phyloP scores from a whole-genome alignment of 2,329 filamentous ascomycete species.

The Diaporthe citri region DNA sequence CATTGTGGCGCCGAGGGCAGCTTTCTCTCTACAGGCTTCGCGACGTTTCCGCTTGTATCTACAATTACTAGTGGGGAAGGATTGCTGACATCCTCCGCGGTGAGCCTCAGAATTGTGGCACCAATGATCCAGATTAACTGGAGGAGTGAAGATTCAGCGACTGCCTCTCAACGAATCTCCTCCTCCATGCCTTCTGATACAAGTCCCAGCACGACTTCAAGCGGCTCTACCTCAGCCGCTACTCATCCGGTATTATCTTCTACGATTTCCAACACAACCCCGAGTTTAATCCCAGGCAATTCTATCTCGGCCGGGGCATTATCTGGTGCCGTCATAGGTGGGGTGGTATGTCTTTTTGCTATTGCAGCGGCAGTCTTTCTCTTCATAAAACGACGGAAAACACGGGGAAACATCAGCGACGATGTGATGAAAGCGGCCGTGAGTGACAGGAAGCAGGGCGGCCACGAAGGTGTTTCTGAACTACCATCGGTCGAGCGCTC shows the following conservation, averaged over 20 bases:
- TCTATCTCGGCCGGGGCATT: not conserved
- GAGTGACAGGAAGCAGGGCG: not conserved
- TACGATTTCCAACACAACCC: not conserved
- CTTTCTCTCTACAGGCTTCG: not conserved
- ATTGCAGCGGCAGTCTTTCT: not conserved
- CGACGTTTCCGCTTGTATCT: slow-evolving; percentile 1
- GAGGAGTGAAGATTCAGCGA: slow-evolving; percentile 5
- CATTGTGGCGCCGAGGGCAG: not conserved
- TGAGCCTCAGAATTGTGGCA: not conserved
- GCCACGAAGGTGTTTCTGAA: not conserved
- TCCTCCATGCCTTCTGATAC: not conserved
- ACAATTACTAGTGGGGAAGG: not conserved
- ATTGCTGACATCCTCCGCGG: not conserved
- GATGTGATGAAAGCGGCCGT: not conserved
- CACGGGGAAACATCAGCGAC: not conserved
- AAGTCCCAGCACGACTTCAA: not conserved
- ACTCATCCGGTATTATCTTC: not conserved
- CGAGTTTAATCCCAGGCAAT: not conserved
- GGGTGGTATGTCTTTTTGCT: not conserved
- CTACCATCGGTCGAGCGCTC: not conserved
- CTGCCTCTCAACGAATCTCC: not conserved
- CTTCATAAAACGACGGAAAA: not conserved
- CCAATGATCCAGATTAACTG: slow-evolving; percentile 24
- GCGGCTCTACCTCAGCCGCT: not conserved
- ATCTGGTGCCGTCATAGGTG: slow-evolving; percentile 4